Conservation (phyloP, 805 yeast species). For the Candida sithepensis region DNA sequence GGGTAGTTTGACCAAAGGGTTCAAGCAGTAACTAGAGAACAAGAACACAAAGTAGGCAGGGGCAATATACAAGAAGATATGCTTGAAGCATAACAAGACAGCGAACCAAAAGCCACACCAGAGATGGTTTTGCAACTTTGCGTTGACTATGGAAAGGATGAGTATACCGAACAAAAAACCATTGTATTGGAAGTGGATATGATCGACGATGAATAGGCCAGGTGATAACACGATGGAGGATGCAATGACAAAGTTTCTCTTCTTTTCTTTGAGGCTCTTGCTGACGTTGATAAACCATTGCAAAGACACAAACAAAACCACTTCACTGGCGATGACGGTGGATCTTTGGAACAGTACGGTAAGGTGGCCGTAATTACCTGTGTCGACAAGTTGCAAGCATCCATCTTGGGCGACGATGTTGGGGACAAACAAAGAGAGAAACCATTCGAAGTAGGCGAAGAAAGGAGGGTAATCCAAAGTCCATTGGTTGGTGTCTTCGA, state of each 20-base stretch:
- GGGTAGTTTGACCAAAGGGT: constrained; percentile 26
- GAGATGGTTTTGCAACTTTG: constrained; percentile 53
- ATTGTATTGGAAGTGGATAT: constrained; percentile 95
- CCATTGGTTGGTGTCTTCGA: constrained; percentile 79
- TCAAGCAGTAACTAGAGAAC: constrained; percentile 67
- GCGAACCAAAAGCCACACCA: constrained; percentile 69
- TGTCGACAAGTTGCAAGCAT: constrained; percentile 62
- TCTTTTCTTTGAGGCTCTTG: constrained; percentile 30
- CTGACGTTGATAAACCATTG: constrained; percentile 65
- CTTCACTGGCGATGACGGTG: constrained; percentile 77
- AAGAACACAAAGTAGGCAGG: constrained; percentile 88
- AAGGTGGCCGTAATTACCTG: constrained; percentile 70
- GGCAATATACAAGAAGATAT: constrained; percentile 86
- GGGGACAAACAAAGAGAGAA: constrained; percentile 70
- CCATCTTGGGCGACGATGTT: constrained; percentile 62
- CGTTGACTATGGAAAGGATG: constrained; percentile 68
- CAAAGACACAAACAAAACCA: constrained; percentile 62
- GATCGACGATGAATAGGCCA: constrained; percentile 86
- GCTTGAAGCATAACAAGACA: constrained; percentile 84
- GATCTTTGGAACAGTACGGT: constrained; percentile 78
- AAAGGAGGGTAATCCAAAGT: constrained; percentile 97
- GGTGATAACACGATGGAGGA: constrained; percentile 84
- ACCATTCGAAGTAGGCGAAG: constrained; percentile 93
- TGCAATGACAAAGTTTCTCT: constrained; percentile 68
- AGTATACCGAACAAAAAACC: constrained; percentile 88